Evolutionary conservation across 31 red algal species (phyloP).

Genomic region (Asparagopsis taxiformis): DNA sequence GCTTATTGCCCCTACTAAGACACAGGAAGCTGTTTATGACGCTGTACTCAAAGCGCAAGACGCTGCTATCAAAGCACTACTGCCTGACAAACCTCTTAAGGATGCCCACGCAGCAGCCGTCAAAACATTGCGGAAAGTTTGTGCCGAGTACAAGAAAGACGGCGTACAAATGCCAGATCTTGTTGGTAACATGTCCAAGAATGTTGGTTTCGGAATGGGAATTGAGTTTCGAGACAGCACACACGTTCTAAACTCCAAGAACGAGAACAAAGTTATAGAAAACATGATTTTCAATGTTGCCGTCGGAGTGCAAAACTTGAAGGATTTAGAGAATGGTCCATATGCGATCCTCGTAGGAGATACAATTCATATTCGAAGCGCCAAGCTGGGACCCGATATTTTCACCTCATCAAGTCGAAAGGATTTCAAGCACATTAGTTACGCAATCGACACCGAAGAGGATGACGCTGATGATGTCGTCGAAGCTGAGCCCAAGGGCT

Average conservation of each 20-base stretch:
- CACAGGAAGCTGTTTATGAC: conserved; percentile 60
- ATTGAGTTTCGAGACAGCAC: conserved; percentile 92
- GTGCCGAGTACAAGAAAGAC: conserved; percentile 8
- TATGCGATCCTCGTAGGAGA: conserved; percentile 83
- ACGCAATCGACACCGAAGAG: conserved; percentile 55
- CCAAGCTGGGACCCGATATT: conserved; percentile 46
- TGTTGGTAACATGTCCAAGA: conserved; percentile 50
- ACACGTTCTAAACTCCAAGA: conserved; percentile 76
- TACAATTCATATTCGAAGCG: conserved; percentile 68
- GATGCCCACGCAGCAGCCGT: conserved; percentile 71
- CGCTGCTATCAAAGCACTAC: conserved; percentile 59
- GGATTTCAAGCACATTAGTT: conserved; percentile 71
- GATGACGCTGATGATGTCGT: conserved; percentile 56
- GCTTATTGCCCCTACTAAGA: conserved; percentile 68
- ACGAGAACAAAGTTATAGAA: conserved; percentile 64
- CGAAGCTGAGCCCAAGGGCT: conserved; percentile 1
- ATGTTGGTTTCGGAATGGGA: conserved; percentile 93
- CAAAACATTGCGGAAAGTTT: conserved; percentile 14
- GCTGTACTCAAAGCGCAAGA: conserved; percentile 64
- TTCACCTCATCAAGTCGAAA: conserved; percentile 69
- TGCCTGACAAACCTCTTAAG: conserved; percentile 52
- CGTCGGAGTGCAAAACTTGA: conserved; percentile 69
- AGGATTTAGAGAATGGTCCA: conserved; percentile 62
- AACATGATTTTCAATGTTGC: conserved; percentile 89
- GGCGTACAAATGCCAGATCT: conserved; percentile 50